These are phyloP conservation scores for Colletotrichum incanum DNA, from an alignment of 2,329 filamentous ascomycete genomes.

Conservation along the genomic window DNA sequence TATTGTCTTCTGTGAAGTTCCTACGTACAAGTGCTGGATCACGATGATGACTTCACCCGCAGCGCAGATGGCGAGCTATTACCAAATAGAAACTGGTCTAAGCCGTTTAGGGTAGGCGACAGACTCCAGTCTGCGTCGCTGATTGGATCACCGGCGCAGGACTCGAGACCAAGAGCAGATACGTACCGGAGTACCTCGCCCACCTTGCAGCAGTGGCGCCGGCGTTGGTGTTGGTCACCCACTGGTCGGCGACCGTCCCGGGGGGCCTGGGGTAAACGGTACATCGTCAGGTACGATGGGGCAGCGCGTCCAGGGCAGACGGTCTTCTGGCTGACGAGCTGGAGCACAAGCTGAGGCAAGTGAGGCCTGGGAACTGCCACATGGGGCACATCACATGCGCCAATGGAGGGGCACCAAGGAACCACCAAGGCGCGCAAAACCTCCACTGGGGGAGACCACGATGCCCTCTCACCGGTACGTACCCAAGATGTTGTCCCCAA, in stretches of 20 bases:
- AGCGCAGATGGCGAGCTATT: conserved; percentile 39
- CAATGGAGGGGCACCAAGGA: conserved; percentile 43
- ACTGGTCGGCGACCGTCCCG: not conserved
- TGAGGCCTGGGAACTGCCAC: conserved; percentile 42
- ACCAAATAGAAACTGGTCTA: conserved; percentile 39
- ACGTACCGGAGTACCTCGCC: not conserved
- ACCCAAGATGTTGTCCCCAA: not conserved
- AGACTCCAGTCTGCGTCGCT: conserved; percentile 1
- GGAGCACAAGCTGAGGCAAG: conserved; percentile 34
- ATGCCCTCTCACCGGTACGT: conserved; percentile 20
- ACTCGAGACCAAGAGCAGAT: not conserved
- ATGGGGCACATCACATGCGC: conserved; percentile 43
- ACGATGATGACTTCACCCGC: conserved; percentile 45
- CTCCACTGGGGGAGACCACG: conserved; percentile 28
- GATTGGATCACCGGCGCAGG: conserved; percentile 32
- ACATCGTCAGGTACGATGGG: conserved; percentile 3
- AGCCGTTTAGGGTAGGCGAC: conserved; percentile 29
- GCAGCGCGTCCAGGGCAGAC: not conserved
- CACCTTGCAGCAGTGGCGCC: not conserved
- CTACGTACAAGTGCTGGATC: conserved; percentile 32
- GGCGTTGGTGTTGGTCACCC: not conserved
- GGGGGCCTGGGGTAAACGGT: not conserved
- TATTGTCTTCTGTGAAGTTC: conserved; percentile 11
- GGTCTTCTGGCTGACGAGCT: conserved; percentile 3
- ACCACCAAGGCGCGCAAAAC: conserved; percentile 32